Evolutionary conservation across 208 protist species (phyloP).

Genomic region (Strigomonas galati): DNA sequence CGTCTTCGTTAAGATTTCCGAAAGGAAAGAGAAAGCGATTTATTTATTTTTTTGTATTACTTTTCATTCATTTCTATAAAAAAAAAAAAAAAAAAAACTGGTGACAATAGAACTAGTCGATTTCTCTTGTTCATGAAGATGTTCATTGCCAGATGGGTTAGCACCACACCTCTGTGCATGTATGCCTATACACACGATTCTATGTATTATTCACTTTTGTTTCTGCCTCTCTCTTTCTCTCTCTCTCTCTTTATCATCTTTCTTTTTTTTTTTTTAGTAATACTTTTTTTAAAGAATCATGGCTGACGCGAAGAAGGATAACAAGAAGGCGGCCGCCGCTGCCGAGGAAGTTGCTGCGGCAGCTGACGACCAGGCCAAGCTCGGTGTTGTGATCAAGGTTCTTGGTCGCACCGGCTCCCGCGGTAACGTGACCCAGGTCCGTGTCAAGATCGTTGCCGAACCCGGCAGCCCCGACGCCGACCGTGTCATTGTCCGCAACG

Average conservation of each 20-base stretch:
- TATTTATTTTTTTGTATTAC: constrained; percentile 7
- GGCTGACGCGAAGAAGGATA: constrained; percentile 85
- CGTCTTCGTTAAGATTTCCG: constrained; percentile 95
- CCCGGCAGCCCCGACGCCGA: constrained; percentile 83
- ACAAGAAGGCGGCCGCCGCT: constrained; percentile 45
- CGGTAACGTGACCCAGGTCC: constrained; percentile 99
- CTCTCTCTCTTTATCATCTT: not conserved
- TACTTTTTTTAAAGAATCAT: constrained; percentile 6
- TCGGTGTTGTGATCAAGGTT: constrained; percentile 97
- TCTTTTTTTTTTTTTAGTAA: not conserved
- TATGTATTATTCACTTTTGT: constrained; percentile 1
- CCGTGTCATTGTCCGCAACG: constrained; percentile 99
- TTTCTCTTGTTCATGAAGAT: too few species aligned
- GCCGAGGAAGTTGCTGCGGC: constrained; percentile 72
- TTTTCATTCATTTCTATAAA: constrained; percentile 6
- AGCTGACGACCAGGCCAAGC: constrained; percentile 80
- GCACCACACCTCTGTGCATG: constrained; percentile 11
- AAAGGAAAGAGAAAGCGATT: constrained; percentile 1
- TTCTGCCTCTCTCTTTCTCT: constrained; percentile 11
- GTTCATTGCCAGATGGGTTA: too few species aligned
- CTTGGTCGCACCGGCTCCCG: constrained; percentile 99
- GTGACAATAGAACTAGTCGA: not conserved
- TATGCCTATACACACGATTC: not conserved
- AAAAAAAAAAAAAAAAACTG: not conserved
- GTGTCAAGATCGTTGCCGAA: constrained; percentile 93